Base-by-base conservation (phyloP, 345 rosid genomes). In the Citropsis articulata region DNA sequence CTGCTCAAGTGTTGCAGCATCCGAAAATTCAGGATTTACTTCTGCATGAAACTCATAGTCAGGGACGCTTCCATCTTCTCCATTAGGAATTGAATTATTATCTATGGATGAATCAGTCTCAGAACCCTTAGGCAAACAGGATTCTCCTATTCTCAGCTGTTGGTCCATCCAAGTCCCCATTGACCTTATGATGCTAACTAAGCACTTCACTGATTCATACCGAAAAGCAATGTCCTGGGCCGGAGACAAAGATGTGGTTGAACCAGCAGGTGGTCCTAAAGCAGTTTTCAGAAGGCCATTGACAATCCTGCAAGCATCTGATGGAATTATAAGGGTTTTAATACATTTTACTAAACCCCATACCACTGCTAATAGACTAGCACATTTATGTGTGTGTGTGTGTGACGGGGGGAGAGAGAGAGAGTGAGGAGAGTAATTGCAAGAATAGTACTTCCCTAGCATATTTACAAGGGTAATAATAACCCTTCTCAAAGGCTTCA, bases 291-390 rank as follows among this genome's bases (percentile, higher is more conserved):
- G 88, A 81, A 95, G 97, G 74, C 99, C 98, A 79, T 91, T 95
- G 80, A 93, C 99, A 86, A 89, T 91, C 98, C 99, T 95, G 99
- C 90, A 88, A 93, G 89, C 82, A 91, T 91, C 95, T 95, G 95
- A 95, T 84, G 86, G 90, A 89, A 90, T 92, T 91, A 95, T 91
- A 89, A 92, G 92, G 89, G 93, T 83, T 91, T 91, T 87, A 92
- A 91, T 92, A 87, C 86, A 85, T 82, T 83, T 80, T 79, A 73
- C 31, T 73, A 76, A 75, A 75, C 67, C 24, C 59, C 66, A 57
- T 10, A 27, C 40, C 38, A 61, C 33, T 28, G 36, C 68, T 57
- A 65, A 7, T 31, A 55, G 2, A 25, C 35, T 31, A 66, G 71
- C 40, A 13, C 36, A 66, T 30, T 24, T 53, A 30, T 45, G 50